Base-by-base conservation (phyloP, 306 rosid species). In the Ziziphus jujuba region DNA sequence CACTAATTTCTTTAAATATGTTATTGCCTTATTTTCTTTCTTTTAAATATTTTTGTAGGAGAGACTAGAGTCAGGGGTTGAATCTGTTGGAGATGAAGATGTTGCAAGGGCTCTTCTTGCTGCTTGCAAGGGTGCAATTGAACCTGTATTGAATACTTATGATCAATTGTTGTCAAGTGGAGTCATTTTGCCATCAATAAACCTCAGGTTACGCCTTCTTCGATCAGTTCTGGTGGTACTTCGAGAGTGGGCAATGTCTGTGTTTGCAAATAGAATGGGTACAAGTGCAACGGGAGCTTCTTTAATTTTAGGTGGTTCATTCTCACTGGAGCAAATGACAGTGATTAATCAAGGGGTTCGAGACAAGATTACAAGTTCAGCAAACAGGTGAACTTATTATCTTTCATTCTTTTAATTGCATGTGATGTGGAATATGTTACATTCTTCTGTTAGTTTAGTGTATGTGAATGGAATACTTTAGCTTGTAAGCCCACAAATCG, bases 51-150 rank as follows among this genome's bases (percentile, higher is more conserved):
- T 60, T 72, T 63, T 69, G 61, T 79, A 93, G 99, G 99, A 93
- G 84, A 87, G 97, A 81, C 79, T 81, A 52, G 87, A 77, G 54
- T 80, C 87, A 33, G 91, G 95, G 52, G 81, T 81, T 72, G 99
- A 93, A 82, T 20, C 87, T 2, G 85, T 93, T 63, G 97, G 99
- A 68, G 97, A 87, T 70, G 99, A 93, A 77, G 99, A 93, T 68
- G 83, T 93, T 76, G 86, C 96, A 40, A 93, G 97, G 75, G 92
- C 96, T 65, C 87, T 93, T 72, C 86, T 93, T 68, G 87, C 87
- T 75, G 95, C 93, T 53, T 93, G 99, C 78, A 93, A 88, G 83
- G 96, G 95, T 69, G 95, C 99, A 47, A 86, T 89, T 24, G 99
- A 93, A 78, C 99, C 96, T 59, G 95, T 93, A 36, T 67, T 88